Evolutionary conservation across 2,329 filamentous ascomycete species (phyloP).

Genomic region (Aureobasidium vineae): DNA sequence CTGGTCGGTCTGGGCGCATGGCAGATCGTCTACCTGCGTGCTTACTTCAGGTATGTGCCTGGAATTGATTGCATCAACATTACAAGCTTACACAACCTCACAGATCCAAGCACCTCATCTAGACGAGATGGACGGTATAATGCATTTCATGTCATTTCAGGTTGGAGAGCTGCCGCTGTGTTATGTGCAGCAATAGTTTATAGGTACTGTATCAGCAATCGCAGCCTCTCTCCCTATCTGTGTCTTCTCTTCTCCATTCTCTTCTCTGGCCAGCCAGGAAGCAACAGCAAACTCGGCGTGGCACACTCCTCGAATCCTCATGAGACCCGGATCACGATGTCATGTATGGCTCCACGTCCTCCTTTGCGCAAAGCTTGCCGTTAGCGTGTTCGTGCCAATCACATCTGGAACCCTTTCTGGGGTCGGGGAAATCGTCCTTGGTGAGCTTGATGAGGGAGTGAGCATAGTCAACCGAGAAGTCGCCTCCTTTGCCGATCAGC

Average conservation of each 20-base stretch:
- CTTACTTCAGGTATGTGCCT: slow-evolving; percentile 77
- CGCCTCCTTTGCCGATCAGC: slow-evolving; percentile 33
- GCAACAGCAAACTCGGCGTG: not conserved
- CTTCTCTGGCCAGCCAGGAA: not conserved
- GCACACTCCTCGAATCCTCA: no score
- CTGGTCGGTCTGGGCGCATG: slow-evolving; percentile 85
- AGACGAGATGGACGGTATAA: slow-evolving; percentile 29
- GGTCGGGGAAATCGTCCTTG: slow-evolving; percentile 34
- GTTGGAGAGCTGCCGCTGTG: slow-evolving; percentile 1
- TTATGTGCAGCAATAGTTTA: slow-evolving; percentile 16
- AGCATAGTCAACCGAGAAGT: slow-evolving; percentile 36
- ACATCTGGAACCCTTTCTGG: slow-evolving; percentile 35
- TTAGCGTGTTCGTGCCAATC: slow-evolving; percentile 36
- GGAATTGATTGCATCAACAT: not conserved
- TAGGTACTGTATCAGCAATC: slow-evolving; percentile 26
- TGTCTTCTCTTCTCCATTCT: not conserved
- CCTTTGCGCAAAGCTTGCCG: slow-evolving; percentile 25
- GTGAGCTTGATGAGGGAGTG: slow-evolving; percentile 34
- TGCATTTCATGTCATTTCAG: slow-evolving; percentile 24
- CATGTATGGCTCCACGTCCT: slow-evolving; percentile 28
- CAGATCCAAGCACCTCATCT: slow-evolving; percentile 54
- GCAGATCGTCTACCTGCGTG: slow-evolving; percentile 97
- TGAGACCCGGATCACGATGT: not conserved
- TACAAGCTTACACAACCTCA: slow-evolving; percentile 8
- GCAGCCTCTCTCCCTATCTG: slow-evolving; percentile 11